Evolutionary conservation across 208 protist genomes (phyloP), one percentile per base, ranked within the genome.

Genomic region (Zelonia costaricensis): DNA sequence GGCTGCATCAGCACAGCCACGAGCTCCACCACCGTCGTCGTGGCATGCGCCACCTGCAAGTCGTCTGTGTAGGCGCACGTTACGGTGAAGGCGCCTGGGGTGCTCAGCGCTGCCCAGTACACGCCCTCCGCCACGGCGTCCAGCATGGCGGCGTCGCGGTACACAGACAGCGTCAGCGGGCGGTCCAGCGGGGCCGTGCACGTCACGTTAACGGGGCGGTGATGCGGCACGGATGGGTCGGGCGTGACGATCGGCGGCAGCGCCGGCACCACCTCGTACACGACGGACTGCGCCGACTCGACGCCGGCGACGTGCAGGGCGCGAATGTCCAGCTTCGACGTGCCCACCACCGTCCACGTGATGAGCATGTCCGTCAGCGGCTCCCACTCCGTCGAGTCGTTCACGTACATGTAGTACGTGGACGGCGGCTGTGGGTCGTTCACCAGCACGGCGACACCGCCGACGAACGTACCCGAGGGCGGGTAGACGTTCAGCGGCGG

Each of bases 21-120:
- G 9, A 87, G 40, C 25, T 61, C 36, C 47, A 83, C 43, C 27
- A 57, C 23, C 28, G 31, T 31, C 13, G n/a, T 65, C 10, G 71
- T 44, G 20, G 25, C 56, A 62, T 75, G 70, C 36, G 30, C 42
- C 28, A 43, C 33, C 16, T 60, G 47, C 5, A 87, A 55, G 44
- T 76, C 62, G 53, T 91, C 84, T 9, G 48, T 43, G 74, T 91
- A 87, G 40, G 46, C 49, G 61, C 84, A 87, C 38, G 66, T 69
- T 23, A 91, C 54, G 13, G 54, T 70, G 73, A 80, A 84, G 20
- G 2, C 47, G 13, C 84, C 80, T 23, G 80, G 80, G 8, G 16
- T 57, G 22, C 45, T 18, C 38, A 82, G 49, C 6, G 27, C 2
- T 18, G 61, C 35, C 13, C 28, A 44, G 58, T 59, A 78, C 1